Conservation (phyloP, 768 basidiomycete species). For the Rhizopogon vulgaris region DNA sequence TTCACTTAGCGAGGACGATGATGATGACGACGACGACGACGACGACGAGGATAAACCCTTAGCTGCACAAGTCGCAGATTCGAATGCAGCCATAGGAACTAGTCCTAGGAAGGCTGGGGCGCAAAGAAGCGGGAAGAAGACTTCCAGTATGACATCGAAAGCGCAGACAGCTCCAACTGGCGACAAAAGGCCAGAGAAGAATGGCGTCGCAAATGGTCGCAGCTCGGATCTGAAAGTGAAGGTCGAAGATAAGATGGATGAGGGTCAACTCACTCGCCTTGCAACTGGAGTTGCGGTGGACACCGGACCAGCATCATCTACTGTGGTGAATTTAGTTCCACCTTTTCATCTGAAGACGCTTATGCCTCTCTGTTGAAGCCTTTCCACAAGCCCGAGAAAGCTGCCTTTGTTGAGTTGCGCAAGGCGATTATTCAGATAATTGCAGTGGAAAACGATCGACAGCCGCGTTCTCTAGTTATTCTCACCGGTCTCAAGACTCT, state of each 20-base stretch:
- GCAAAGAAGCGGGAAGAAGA: conserved; percentile 49
- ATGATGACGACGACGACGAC: conserved; percentile 51
- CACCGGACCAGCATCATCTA: conserved; percentile 39
- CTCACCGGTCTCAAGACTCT: conserved; percentile 94
- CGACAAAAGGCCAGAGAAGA: conserved; percentile 33
- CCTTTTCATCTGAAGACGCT: background rate
- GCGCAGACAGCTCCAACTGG: conserved; percentile 48
- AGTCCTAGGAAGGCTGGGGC: conserved; percentile 24
- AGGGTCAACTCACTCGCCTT: conserved; percentile 67
- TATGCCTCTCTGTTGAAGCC: conserved; percentile 32
- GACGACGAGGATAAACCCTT: conserved; percentile 51
- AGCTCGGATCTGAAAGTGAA: conserved; percentile 52
- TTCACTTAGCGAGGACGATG: conserved; percentile 39
- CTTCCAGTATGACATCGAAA: conserved; percentile 52
- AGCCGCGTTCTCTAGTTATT: conserved; percentile 73
- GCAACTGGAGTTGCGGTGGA: conserved; percentile 80
- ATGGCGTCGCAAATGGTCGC: conserved; percentile 38
- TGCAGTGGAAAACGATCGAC: conserved; percentile 77
- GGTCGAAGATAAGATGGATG: conserved; percentile 76
- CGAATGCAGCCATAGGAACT: conserved; percentile 22
- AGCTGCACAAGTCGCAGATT: conserved; percentile 38
- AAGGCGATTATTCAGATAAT: conserved; percentile 78
- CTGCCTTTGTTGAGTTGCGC: conserved; percentile 73
- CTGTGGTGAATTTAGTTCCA: conserved; percentile 37
- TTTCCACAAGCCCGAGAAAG: conserved; percentile 61